These are phyloP conservation scores for Musa acuminata DNA, from an alignment of 176 grass and related monocot species.

Conservation along the genomic window DNA sequence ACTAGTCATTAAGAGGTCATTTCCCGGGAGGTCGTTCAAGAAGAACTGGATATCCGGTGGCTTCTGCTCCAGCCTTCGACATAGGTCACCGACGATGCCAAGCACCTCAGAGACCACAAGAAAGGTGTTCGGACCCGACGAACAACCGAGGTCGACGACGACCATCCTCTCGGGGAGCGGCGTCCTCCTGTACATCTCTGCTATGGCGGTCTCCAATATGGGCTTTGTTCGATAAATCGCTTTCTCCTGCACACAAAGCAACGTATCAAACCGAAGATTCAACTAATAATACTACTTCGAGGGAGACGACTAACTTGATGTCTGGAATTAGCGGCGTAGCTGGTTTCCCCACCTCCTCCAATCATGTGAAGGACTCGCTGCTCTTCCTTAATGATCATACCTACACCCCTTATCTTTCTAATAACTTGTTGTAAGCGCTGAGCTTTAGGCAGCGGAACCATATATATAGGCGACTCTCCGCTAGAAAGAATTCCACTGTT, in stretches of 20 bases:
- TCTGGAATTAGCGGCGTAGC: constrained; percentile 30
- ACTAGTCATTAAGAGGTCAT: too few relatives aligned
- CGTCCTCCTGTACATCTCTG: neutral
- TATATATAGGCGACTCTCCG: too few relatives aligned
- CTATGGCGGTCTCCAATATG: constrained; percentile 15
- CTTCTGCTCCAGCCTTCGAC: neutral
- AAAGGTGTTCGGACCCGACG: constrained; percentile 31
- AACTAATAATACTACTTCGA: too few relatives aligned
- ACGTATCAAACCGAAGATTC: too few relatives aligned
- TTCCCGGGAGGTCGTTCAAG: constrained; percentile 45
- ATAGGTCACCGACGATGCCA: neutral
- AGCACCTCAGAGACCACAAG: constrained; percentile 25
- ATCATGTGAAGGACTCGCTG: constrained; percentile 18
- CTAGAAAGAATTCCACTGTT: too few relatives aligned
- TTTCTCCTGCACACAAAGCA: constrained; percentile 21
- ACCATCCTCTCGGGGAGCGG: constrained; percentile 21
- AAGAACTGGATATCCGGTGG: constrained; percentile 49
- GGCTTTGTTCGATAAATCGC: constrained; percentile 17
- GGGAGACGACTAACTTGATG: neutral
- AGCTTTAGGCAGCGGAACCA: too few relatives aligned
- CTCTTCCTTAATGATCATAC: neutral
- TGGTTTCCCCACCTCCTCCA: constrained; percentile 11
- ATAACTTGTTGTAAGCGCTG: too few relatives aligned
- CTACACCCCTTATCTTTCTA: too few relatives aligned
- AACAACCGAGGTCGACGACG: constrained; percentile 39